Evolutionary conservation across 1,284 basidiomycete genomes (phyloP), one percentile per base, ranked within the genome.

Genomic region (Ceratobasidium sp.): DNA sequence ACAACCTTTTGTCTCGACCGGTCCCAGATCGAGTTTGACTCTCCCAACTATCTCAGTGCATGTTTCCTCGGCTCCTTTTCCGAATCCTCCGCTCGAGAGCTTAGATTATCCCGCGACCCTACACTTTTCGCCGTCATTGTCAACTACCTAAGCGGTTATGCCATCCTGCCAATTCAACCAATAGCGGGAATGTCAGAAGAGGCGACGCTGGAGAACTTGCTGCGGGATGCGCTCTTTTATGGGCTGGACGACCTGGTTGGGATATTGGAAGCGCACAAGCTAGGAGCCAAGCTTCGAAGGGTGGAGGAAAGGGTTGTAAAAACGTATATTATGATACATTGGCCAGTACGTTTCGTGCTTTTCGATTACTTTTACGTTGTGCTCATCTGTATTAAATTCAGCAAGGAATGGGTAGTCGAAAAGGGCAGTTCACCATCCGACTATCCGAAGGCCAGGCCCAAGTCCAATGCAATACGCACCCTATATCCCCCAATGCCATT

Each of bases 41-140:
- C 60, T 2, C 60, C 60, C 10, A 65, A 65, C 32, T 65, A 65
- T 34, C 53, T 65, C n/a, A 65, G 47, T 8, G 22, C 47, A 13
- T 65, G 60, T 38, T 65, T 65, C 25, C 60, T 65, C n/a, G 60
- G 60, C 22, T 40, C 47, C 15, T 65, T 65, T 25, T 38, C 60
- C 3, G 60, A 65, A 34, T 65, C 60, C 1, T 22, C 40, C 6
- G 34, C 3, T 29, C 60, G 35, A 52, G 49, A 52, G 42, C 38
- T 53, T 4, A 22, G 35, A 17, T 25, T 65, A 2, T 53, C 60
- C 10, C 60, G 60, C 7, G 43, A 49, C 25, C 60, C 60, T 1
- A 20, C 32, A 8, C 31, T 65, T 3, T 65, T 65, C 35, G 22
- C 49, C 7, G 6, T 65, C 2, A 53, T 65, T 35, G 60, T 65